phyloP scores from a whole-genome alignment of 1,284 basidiomycete genomes.

The Inonotus hispidus region DNA sequence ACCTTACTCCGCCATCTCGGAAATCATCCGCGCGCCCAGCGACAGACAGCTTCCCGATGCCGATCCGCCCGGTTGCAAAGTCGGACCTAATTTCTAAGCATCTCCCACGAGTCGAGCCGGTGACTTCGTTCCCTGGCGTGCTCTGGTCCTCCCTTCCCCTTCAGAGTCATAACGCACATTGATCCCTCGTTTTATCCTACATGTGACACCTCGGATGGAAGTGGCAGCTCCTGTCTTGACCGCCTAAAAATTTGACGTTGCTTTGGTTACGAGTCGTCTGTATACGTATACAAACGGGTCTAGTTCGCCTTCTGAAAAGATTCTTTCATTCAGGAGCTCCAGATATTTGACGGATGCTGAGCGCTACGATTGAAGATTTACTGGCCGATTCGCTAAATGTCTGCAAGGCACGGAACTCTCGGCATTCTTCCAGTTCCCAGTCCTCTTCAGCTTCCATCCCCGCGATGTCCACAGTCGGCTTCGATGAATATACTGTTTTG shows the following conservation, averaged over 20 bases:
- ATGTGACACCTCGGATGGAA: neutral
- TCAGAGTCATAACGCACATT: neutral
- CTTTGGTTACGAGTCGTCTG: neutral
- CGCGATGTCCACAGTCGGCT: neutral
- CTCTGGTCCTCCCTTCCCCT: neutral
- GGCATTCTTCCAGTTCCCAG: neutral
- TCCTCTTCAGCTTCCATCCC: neutral
- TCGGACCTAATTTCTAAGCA: neutral
- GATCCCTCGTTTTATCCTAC: neutral
- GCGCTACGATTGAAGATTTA: neutral
- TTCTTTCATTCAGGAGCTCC: neutral
- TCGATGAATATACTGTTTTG: neutral
- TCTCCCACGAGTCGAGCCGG: neutral
- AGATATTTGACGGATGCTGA: neutral
- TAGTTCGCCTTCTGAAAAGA: neutral
- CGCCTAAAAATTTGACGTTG: neutral
- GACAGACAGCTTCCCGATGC: neutral
- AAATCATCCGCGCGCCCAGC: neutral
- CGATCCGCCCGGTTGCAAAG: neutral
- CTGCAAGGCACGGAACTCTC: neutral
- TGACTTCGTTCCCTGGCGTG: too few relatives aligned
- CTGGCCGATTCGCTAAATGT: neutral
- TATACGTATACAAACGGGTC: neutral
- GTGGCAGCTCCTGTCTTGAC: neutral
- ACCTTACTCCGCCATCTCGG: neutral